These are phyloP conservation scores for Lasiosphaeris hirsuta DNA, from an alignment of 495 filamentous ascomycete species.

Conservation along the genomic window DNA sequence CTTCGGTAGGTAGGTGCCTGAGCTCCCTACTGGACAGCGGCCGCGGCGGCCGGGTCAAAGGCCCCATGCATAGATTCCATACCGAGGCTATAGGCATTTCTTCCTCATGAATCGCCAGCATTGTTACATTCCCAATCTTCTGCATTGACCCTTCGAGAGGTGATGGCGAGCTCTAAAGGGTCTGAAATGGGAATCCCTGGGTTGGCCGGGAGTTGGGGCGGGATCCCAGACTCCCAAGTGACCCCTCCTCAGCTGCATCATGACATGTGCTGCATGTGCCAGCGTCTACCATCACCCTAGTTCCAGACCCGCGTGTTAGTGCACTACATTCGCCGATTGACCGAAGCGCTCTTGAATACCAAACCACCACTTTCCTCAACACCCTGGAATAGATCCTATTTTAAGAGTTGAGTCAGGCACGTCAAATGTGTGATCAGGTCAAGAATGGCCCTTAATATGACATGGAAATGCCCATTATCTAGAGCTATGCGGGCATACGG, in stretches of 20 bases:
- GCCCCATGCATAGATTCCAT: slow-evolving; percentile 6
- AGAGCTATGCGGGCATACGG: no score
- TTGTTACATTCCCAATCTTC: neutral
- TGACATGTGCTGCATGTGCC: slow-evolving; percentile 11
- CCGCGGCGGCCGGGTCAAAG: slow-evolving; percentile 1
- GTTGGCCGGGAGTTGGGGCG: neutral
- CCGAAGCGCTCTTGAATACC: no score
- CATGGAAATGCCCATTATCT: no score
- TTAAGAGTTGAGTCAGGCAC: no score
- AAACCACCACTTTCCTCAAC: no score
- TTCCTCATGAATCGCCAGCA: slow-evolving; percentile 5
- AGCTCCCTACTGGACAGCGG: slow-evolving; percentile 5
- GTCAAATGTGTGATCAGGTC: no score
- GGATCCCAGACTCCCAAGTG: neutral
- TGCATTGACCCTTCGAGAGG: neutral
- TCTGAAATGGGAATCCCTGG: neutral
- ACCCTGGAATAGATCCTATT: no score
- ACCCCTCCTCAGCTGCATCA: slow-evolving; percentile 1
- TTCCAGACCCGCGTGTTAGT: no score
- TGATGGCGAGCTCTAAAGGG: neutral
- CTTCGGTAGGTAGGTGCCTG: no score
- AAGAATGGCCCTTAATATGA: no score
- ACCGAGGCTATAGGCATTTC: slow-evolving; percentile 6
- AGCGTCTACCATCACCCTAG: no score
- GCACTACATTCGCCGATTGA: no score